phyloP scores from a whole-genome alignment of 805 yeast genomes.

The Sugiyamaella smithiae region DNA sequence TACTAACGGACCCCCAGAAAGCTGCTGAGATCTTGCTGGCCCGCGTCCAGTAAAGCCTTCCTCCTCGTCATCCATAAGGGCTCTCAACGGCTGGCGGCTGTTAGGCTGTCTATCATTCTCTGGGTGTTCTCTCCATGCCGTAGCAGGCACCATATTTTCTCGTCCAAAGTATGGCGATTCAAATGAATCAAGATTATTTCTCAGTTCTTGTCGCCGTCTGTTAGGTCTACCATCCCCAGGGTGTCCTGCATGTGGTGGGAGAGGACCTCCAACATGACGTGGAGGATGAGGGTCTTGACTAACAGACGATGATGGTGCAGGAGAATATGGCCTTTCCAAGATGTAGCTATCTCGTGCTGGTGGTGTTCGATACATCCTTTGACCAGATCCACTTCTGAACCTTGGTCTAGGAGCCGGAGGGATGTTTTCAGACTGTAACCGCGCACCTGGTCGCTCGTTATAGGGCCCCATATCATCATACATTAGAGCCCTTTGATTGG shows the following conservation, averaged over 20 bases:
- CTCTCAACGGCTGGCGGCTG: no score
- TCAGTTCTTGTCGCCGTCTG: conserved; percentile 6
- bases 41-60: no score
- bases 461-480: neutral
- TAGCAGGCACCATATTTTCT: conserved; percentile 7
- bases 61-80: no score
- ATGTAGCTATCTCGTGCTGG: conserved; percentile 3
- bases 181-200: conserved; percentile 18
- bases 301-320: conserved; percentile 13
- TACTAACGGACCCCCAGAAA: no score
- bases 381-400: conserved; percentile 2
- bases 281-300: conserved; percentile 15
- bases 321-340: conserved; percentile 11
- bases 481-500: neutral
- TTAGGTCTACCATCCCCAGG: conserved; percentile 1
- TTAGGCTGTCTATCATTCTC: no score
- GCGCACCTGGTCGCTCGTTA: neutral
- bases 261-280: conserved; percentile 4
- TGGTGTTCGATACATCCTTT: conserved; percentile 8
- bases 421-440: conserved; percentile 1
- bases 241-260: conserved; percentile 2
- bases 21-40: no score
- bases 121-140: neutral
- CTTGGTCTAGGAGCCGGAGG: conserved; percentile 1
- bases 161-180: conserved; percentile 22